Conservation (phyloP, 192 early-diverging fungal genomes). For the Glomus cerebriforme region DNA sequence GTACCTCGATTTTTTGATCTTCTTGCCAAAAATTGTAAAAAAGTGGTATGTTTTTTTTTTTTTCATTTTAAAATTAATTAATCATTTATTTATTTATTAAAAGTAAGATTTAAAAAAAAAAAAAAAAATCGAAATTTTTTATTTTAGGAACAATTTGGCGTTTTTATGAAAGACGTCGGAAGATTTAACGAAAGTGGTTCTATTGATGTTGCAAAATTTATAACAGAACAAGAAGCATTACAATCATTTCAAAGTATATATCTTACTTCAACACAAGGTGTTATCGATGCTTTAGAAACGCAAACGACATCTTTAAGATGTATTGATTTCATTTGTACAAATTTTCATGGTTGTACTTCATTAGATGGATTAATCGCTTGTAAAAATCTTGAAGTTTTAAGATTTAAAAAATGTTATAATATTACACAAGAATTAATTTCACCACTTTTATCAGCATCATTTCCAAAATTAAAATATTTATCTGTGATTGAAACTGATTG, state of each 20-base stretch:
- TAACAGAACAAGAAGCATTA: not conserved
- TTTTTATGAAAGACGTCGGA: not conserved
- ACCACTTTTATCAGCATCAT: not conserved
- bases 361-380: not conserved
- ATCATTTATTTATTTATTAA: not conserved
- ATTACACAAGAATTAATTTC: not conserved
- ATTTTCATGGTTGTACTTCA: not conserved
- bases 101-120: no score
- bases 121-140: no score
- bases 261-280: not conserved
- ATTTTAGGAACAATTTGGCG: constrained; percentile 4
- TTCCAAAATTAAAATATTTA: not conserved
- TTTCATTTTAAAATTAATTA: not conserved
- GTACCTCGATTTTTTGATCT: not conserved
- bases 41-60: not conserved
- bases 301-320: not conserved
- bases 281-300: not conserved
- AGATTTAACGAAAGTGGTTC: not conserved
- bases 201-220: not conserved
- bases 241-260: constrained; percentile 1
- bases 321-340: not conserved
- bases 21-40: not conserved
- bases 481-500: not conserved
- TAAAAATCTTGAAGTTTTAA: not conserved
- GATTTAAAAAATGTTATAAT: not conserved